Conservation (phyloP, 2,329 filamentous ascomycete genomes). For the Sporothrix pallida region DNA sequence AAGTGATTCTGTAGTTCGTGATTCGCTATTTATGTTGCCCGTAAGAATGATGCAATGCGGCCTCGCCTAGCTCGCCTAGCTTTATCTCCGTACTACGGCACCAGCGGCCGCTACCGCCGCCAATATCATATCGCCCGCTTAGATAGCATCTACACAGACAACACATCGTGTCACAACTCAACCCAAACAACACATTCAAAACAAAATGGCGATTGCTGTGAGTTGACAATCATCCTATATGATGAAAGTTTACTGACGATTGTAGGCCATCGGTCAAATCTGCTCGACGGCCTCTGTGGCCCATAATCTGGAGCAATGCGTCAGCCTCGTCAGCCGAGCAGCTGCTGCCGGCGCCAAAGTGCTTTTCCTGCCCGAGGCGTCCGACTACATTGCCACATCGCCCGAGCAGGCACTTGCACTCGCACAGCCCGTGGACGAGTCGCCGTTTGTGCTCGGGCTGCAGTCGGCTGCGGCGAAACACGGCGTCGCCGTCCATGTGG, state of each 20-base stretch:
- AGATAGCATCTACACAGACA: conserved; percentile 13
- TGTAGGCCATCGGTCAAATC: conserved; percentile 84
- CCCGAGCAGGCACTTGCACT: conserved; percentile 72
- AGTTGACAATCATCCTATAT: neutral
- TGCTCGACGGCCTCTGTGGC: conserved; percentile 80
- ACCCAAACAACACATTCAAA: neutral
- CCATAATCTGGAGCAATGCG: conserved; percentile 81
- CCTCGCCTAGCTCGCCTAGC: neutral
- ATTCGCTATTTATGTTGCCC: neutral
- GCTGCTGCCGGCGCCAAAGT: conserved; percentile 76
- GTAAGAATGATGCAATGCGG: conserved; percentile 25
- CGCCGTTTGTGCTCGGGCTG: conserved; percentile 78
- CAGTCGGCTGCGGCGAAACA: conserved; percentile 68
- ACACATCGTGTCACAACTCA: neutral
- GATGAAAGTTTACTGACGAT: no score
- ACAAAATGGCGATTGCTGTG: conserved; percentile 28
- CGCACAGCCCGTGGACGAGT: conserved; percentile 67
- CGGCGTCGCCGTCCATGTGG: conserved; percentile 77
- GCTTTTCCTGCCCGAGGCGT: conserved; percentile 90
- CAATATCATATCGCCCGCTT: conserved; percentile 10
- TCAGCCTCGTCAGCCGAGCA: conserved; percentile 72
- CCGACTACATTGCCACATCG: conserved; percentile 81
- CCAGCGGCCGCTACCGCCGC: neutral
- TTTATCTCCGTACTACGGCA: conserved; percentile 18
- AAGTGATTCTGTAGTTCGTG: neutral